Conservation (phyloP, 768 basidiomycete genomes). For the Tubosaeta sp. region DNA sequence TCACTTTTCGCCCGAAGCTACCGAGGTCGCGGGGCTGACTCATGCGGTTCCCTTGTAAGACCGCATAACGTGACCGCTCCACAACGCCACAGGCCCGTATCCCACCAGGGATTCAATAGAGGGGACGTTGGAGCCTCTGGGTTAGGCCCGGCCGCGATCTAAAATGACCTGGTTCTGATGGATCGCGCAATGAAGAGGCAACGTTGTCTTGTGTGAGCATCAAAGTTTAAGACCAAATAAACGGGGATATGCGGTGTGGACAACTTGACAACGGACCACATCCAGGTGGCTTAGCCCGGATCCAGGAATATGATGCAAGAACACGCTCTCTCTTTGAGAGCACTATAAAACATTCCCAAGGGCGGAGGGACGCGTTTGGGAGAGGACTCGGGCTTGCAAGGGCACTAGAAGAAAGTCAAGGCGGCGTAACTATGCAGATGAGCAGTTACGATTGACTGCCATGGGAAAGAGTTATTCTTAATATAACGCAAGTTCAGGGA, state of each 20-base stretch:
- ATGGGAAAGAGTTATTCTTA: constrained; percentile 21
- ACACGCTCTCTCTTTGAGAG: background rate
- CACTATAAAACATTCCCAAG: background rate
- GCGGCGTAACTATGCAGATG: constrained; percentile 21
- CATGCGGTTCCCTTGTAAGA: constrained; percentile 1
- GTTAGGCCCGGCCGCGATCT: background rate
- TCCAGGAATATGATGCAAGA: constrained; percentile 2
- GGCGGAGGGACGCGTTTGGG: constrained; percentile 6
- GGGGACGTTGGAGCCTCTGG: background rate
- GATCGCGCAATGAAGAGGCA: background rate
- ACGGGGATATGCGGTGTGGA: background rate
- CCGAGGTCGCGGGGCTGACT: constrained; percentile 3
- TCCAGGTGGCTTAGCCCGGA: constrained; percentile 15
- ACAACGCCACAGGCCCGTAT: constrained; percentile 23
- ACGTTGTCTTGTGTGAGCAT: background rate
- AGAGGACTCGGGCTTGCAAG: background rate
- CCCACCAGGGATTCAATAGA: constrained; percentile 1
- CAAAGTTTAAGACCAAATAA: constrained; percentile 3
- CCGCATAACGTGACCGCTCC: constrained; percentile 6
- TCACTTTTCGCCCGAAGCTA: constrained; percentile 3
- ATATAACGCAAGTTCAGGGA: constrained; percentile 12
- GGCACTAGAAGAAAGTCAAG: too few relatives aligned
- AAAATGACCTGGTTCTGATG: background rate
- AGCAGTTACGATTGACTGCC: constrained; percentile 4
- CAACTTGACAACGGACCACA: constrained; percentile 1